Evolutionary conservation across 257 asterid genomes (phyloP).

Genomic region (Prunella vulgaris): DNA sequence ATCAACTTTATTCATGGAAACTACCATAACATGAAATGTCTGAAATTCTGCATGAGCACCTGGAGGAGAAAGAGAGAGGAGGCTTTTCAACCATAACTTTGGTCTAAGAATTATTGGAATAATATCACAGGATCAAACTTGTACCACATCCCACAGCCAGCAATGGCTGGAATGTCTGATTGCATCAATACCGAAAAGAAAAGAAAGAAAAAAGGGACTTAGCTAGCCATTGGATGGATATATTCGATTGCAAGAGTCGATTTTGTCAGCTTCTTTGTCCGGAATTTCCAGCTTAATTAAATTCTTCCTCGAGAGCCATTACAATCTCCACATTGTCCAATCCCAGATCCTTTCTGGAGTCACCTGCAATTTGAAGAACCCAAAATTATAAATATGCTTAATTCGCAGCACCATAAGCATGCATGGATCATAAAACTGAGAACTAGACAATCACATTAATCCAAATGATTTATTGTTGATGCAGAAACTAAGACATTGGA

Average conservation of each 20-base stretch:
- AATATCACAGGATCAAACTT: slow-evolving; percentile 16
- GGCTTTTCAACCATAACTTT: background rate
- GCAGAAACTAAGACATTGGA: background rate
- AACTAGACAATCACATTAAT: background rate
- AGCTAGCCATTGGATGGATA: slow-evolving; percentile 67
- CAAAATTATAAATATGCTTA: background rate
- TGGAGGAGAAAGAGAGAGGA: background rate
- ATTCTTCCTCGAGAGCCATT: slow-evolving; percentile 84
- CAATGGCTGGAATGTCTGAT: slow-evolving; percentile 23
- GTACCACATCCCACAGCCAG: slow-evolving; percentile 28
- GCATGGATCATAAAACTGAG: background rate
- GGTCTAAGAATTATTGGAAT: background rate
- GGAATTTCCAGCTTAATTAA: slow-evolving; percentile 84
- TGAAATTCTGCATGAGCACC: background rate
- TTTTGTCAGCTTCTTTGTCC: slow-evolving; percentile 77
- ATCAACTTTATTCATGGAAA: background rate
- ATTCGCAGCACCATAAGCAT: background rate
- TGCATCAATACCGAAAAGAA: slow-evolving; percentile 9
- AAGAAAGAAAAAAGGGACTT: slow-evolving; percentile 18
- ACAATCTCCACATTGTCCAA: slow-evolving; percentile 76
- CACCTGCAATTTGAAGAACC: slow-evolving; percentile 43
- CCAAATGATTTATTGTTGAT: background rate
- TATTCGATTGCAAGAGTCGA: slow-evolving; percentile 82
- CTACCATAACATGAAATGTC: background rate
- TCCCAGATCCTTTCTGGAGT: slow-evolving; percentile 71